Evolutionary conservation across 441 rosid genomes (phyloP), one percentile per base, ranked within the genome.

Genomic region (Brassica balearica): DNA sequence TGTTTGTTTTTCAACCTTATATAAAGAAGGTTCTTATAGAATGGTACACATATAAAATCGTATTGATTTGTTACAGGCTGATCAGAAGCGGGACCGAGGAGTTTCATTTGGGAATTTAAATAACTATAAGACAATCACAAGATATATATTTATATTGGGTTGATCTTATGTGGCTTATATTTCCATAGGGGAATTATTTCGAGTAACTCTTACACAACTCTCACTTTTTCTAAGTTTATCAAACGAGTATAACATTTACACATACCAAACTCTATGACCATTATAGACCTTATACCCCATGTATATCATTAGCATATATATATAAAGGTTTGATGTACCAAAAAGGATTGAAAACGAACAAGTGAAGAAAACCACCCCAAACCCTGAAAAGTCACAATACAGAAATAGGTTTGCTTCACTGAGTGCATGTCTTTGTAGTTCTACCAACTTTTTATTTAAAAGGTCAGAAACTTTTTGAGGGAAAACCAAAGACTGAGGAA

Each of bases 371-470:
- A 7, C 72, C 2, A 6, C 9, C 32, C 19, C 20, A 58, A 48
- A 67, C n/a, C 9, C 29, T 19, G 38, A 72, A 43, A 78, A 22
- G 73, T 46, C 65, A 72, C 22, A 29, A 14, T 46, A 29, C 32
- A 60, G n/a, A 68, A 77, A 32, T 38, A 14, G 69, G 58, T 43
- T 64, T 72, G 77, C 43, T 67, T 72, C 73, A 78, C 59, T 34
- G 78, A 79, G 53, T 79, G 65, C 74, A 68, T 78, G 74, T 60
- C 77, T 73, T 29, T 34, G 61, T 72, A 66, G 65, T 20, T 34
- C 62, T 78, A 60, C 69, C 56, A 78, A 66, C 70, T 61, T 73
- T 27, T 64, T 51, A 48, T 7, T 56, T 77, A 32, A 73, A 73
- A 68, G 65, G 74, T 79, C 65, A 61, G 74, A 68, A 68, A 62